Percentiles rank a stretch among this genome's conserved stretches.
These are phyloP conservation scores for Claviceps sorghi DNA, from an alignment of 2,329 filamentous ascomycete species.

Conservation along the genomic window DNA sequence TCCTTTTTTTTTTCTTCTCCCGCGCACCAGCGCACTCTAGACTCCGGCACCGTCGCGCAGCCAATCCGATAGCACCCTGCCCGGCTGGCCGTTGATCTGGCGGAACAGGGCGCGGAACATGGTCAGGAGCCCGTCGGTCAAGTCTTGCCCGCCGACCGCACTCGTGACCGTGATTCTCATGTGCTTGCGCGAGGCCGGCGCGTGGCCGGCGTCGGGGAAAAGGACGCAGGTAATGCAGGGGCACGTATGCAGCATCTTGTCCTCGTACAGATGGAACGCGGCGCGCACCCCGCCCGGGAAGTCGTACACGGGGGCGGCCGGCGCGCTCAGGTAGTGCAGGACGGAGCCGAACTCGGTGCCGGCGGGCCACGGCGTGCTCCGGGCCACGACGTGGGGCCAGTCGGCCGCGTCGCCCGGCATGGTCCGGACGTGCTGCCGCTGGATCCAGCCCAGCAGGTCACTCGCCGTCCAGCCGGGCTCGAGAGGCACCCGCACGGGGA, in stretches of 20 bases:
- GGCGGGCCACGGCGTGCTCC: background rate
- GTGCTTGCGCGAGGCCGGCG: background rate
- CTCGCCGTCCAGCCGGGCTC: background rate
- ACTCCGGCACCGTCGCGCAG: too few relatives aligned
- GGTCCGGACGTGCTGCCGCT: background rate
- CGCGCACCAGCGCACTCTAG: too few relatives aligned
- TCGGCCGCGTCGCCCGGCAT: background rate
- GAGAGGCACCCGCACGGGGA: background rate
- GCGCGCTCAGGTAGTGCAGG: background rate
- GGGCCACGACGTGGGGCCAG: background rate
- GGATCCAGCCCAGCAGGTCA: background rate
- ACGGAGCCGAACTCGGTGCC: background rate
- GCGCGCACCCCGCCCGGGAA: background rate
- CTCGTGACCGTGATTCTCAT: background rate
- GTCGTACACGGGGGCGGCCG: background rate
- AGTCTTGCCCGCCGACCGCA: background rate
- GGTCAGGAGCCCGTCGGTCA: background rate
- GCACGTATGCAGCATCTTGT: background rate
- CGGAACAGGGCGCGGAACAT: background rate
- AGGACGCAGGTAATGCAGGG: background rate
- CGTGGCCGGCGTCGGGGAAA: background rate
- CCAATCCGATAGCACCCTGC: background rate
- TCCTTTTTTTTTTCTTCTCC: too few relatives aligned
- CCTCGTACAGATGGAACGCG: background rate
- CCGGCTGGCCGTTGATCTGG: background rate